Conservation (phyloP, 495 filamentous ascomycete species). For the Bacidia gigantensis region DNA sequence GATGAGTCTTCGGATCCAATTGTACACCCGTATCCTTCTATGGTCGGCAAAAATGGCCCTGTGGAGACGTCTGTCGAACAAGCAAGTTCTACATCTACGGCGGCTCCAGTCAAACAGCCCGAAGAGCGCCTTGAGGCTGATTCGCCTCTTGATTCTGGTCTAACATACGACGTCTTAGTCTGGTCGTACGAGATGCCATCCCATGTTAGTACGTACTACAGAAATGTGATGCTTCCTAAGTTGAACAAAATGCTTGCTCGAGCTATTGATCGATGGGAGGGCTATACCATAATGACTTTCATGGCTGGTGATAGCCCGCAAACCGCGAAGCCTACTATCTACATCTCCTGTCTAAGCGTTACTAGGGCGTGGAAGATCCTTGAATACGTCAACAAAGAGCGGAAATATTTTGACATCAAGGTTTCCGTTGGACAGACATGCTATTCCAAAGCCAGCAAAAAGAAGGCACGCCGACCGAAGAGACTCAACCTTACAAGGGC, state of each 20-base stretch:
- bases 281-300: constrained; percentile 59
- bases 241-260: constrained; percentile 56
- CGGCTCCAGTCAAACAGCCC: not conserved
- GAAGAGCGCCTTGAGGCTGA: constrained; percentile 11
- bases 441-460: constrained; percentile 45
- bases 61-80: not conserved
- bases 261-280: constrained; percentile 46
- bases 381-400: constrained; percentile 53
- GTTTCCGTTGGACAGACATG: constrained; percentile 58
- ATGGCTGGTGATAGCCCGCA: constrained; percentile 56
- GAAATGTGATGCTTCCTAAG: constrained; percentile 54
- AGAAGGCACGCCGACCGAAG: constrained; percentile 14
- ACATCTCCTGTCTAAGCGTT: constrained; percentile 62
- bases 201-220: constrained; percentile 56
- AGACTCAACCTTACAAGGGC: constrained; percentile 19
- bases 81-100: not conserved
- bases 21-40: constrained; percentile 7
- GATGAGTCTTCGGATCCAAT: constrained; percentile 21
- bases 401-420: constrained; percentile 39
- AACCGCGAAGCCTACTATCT: constrained; percentile 54
- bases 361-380: constrained; percentile 55
- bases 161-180: constrained; percentile 6
- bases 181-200: constrained; percentile 34
- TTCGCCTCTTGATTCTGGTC: constrained; percentile 7
- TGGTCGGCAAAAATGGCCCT: not conserved